Evolutionary conservation across 345 rosid species (phyloP), one percentile per base, ranked within the genome.

Genomic region (Eucalyptus curtisii): DNA sequence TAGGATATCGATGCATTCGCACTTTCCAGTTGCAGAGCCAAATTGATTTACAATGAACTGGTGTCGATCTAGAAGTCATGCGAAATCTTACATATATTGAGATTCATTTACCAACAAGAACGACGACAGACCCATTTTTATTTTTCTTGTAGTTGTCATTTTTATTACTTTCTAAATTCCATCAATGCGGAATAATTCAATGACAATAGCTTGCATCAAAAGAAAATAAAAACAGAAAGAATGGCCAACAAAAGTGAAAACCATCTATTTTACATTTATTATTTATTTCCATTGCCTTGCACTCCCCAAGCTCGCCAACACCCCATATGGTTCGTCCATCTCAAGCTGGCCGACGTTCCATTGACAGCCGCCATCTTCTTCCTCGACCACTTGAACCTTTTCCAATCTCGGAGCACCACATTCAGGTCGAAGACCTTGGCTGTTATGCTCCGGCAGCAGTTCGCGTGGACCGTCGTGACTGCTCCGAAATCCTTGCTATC

Each of bases 381-480:
- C 48, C 59, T 59, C 3, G 10, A 27, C 84, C 86, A 33, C 44
- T 87, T 89, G 87, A 90, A 91, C 85, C 80, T 88, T 90, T 88
- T 92, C 95, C 95, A 93, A 31, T 85, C 87, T 22, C 47, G 87
- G 30, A 93, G 76, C 40, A 91, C 92, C 49, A 42, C 90, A 2
- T 19, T 81, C 22, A 93, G 88, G 85, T 91, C 93, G 27, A 86
- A 85, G 27, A 91, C 86, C 90, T 93, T 93, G 80, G 93, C 94
- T 30, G 66, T 87, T 7, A 92, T 91, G 10, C 92, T 92, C n/a
- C 91, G 89, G 42, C 95, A 93, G 86, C 95, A 93, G 44, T 93
- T 93, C 44, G 95, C 92, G 80, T 93, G 95, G 49, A 93, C 91
- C 1, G 95, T 93, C 27, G 68, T 2, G 7, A 93, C 93, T 30